phyloP scores from a whole-genome alignment of 2,329 filamentous ascomycete species.

The Colletotrichum simmondsii region DNA sequence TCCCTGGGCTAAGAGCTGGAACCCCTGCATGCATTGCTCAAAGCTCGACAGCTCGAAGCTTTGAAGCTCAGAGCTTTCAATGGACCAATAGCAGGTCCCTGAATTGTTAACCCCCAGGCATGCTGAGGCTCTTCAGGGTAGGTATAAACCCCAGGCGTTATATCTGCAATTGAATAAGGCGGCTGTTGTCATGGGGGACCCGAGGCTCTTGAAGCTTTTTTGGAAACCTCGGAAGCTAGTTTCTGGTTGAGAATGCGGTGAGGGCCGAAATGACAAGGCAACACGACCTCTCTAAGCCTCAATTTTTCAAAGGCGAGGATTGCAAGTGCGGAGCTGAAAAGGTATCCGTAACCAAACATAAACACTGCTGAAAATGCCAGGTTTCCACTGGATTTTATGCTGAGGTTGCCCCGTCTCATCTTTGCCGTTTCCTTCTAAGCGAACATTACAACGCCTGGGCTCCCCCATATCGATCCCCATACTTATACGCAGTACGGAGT shows the following conservation, averaged over 20 bases:
- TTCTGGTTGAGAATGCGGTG: slow-evolving; percentile 24
- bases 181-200: slow-evolving; percentile 30
- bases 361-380: background rate
- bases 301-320: background rate
- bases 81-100: background rate
- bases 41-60: slow-evolving; percentile 1
- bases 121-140: background rate
- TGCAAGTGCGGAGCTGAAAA: background rate
- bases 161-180: background rate
- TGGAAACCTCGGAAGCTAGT: background rate
- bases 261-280: slow-evolving; percentile 1
- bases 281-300: background rate
- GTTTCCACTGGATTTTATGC: slow-evolving; percentile 6
- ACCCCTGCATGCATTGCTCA: slow-evolving; percentile 25
- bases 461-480: slow-evolving; percentile 8
- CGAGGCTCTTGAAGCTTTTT: slow-evolving; percentile 15
- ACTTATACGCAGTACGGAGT: background rate
- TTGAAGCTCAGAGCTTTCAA: background rate
- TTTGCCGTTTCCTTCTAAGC: slow-evolving; percentile 11
- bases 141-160: background rate
- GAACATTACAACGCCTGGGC: slow-evolving; percentile 14
- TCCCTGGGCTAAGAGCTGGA: slow-evolving; percentile 19
- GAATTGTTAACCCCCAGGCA: background rate
- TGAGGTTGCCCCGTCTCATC: slow-evolving; percentile 4
- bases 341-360: background rate